Conservation (phyloP, 257 asterid species). For the Scutellaria baicalensis region DNA sequence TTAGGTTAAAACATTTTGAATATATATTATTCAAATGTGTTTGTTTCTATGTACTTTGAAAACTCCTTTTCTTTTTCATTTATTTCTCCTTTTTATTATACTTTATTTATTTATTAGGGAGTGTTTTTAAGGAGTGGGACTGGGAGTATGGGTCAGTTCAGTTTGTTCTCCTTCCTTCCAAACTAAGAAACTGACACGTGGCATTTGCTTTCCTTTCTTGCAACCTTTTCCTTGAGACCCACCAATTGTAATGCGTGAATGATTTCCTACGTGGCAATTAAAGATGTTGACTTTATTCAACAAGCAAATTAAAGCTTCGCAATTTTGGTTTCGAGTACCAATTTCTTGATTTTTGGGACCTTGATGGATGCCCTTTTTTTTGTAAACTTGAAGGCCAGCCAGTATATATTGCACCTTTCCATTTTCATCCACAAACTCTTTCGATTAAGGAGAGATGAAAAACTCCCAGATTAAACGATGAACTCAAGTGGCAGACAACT, state of each 20-base stretch:
- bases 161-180: constrained; percentile 34
- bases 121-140: not conserved
- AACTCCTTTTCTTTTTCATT: too few relatives aligned
- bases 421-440: not conserved
- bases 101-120: not conserved
- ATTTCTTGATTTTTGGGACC: constrained; percentile 4
- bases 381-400: not conserved
- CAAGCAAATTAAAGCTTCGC: not conserved
- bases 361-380: not conserved
- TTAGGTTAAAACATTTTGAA: too few relatives aligned
- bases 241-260: constrained; percentile 6
- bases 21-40: too few relatives aligned
- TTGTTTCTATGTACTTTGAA: too few relatives aligned
- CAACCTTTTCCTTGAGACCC: constrained; percentile 3
- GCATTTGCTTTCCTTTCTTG: constrained; percentile 2
- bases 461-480: too few relatives aligned
- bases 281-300: constrained; percentile 9
- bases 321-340: constrained; percentile 12
- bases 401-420: not conserved
- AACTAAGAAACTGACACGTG: constrained; percentile 49
- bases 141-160: not conserved
- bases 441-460: too few relatives aligned
- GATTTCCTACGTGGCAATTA: constrained; percentile 23
- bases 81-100: not conserved
- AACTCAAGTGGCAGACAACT: too few relatives aligned